phyloP scores from a whole-genome alignment of 2,329 filamentous ascomycete species.

The Amauroascus verrucosus region DNA sequence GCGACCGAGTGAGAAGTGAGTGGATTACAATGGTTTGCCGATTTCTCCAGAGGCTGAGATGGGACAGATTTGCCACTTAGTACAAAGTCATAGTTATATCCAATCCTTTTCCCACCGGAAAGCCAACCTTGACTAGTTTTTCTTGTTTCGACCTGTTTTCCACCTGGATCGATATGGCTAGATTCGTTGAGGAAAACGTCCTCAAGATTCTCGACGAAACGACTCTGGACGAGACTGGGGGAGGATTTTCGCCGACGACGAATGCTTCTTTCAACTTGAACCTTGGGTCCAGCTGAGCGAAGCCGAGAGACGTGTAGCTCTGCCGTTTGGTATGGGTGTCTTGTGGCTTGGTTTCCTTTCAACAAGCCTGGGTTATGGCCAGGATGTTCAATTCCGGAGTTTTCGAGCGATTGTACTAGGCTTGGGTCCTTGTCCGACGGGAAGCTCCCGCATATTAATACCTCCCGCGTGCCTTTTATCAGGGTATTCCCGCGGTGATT shows the following conservation, averaged over 20 bases:
- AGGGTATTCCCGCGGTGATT: neutral
- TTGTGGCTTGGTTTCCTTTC: neutral
- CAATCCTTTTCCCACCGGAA: conserved; percentile 31
- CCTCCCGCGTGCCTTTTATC: neutral
- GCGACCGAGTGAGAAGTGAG: neutral
- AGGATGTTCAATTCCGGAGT: neutral
- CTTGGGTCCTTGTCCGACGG: too few species aligned
- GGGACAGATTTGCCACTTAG: neutral
- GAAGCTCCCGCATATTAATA: neutral
- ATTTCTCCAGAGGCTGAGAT: neutral
- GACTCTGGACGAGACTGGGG: conserved; percentile 20
- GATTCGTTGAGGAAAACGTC: conserved; percentile 26
- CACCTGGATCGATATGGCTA: conserved; percentile 9
- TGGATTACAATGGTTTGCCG: neutral
- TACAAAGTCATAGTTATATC: conserved; percentile 33
- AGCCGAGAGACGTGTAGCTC: neutral
- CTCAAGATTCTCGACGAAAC: conserved; percentile 28
- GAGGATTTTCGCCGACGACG: neutral
- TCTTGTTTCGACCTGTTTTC: neutral
- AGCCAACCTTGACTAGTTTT: conserved; percentile 33
- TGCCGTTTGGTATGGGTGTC: neutral
- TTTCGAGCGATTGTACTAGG: neutral
- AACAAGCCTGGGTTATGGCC: neutral
- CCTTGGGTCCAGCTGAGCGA: neutral
- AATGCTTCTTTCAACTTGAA: neutral